Base-by-base conservation (phyloP, 2,329 filamentous ascomycete species). In the Alternaria triticimaculans region DNA sequence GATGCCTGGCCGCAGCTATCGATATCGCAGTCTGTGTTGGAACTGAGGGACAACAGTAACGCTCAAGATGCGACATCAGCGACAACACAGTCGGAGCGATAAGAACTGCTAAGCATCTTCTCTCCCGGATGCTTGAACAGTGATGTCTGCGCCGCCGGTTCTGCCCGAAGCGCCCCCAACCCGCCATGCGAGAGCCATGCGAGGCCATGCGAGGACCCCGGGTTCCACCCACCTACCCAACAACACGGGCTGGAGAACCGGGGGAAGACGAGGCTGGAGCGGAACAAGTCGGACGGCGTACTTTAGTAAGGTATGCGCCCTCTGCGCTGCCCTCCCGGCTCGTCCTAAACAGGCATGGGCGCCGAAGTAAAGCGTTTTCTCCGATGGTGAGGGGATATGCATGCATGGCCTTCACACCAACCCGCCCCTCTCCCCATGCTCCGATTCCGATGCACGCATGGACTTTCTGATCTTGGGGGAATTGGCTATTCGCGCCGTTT, bases 261-360 rank as follows among this genome's bases (percentile, higher is more conserved):
- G 55, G 55, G 60, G 41, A 54, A 21, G 23, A 28, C 26, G 48
- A 53, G 48, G 49, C 49, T 49, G 26, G 50, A 55, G 50, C 49
- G 49, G 60, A 50, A 44, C 43, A 60, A 51, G 50, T 60, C 60
- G 60, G 60, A 50, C 50, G 60, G 56, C 49, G 56, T 63, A 63
- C 60, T 60, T 26, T n/a, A 55, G 60, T 46, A 41, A 55, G 60
- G 44, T 49, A 63, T 44, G 26, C 50, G 59, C 56, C 56, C 60
- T 60, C 21, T 28, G 43, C 30, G 15, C 20, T 55, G 12, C 9
- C 21, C 20, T 55, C 30, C 41, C 55, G 55, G 41, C 46, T n/a
- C 49, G 18, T 44, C 54, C 49, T n/a, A 43, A 64, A 58, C 43
- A 15, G 33, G 54, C 50, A 62, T 62, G 54, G 54, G 33, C 59